Conservation (phyloP, 2,329 filamentous ascomycete species). For the Thelonectria discophora region DNA sequence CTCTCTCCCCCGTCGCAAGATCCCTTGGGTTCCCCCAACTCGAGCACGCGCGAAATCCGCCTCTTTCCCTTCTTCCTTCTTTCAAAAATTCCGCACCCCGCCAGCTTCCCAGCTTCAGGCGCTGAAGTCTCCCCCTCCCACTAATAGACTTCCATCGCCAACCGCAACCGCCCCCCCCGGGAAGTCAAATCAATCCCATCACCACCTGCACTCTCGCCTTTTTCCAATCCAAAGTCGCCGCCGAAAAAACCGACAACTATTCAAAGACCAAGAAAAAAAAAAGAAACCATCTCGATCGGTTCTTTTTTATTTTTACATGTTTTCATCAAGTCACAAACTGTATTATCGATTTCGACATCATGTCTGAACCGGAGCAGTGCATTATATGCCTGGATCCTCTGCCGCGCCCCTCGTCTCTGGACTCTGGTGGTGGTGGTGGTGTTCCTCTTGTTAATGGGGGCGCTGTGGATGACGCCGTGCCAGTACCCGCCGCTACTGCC, state of each 20-base stretch:
- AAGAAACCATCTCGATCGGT: conserved; percentile 32
- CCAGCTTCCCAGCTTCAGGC: conserved; percentile 29
- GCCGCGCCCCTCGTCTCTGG: conserved; percentile 47
- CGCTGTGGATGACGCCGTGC: conserved; percentile 36
- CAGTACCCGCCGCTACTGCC: conserved; percentile 39
- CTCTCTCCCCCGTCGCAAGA: conserved; percentile 9
- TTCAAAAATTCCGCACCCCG: conserved; percentile 34
- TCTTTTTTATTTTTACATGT: conserved; percentile 57
- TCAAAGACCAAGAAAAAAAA: neutral
- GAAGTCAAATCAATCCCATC: conserved; percentile 28
- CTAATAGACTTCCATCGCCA: conserved; percentile 44
- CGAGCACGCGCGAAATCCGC: conserved; percentile 43
- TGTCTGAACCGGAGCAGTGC: conserved; percentile 70
- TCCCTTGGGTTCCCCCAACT: conserved; percentile 36
- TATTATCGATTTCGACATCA: conserved; percentile 54
- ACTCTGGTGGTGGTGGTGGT: conserved; percentile 27
- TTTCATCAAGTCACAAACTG: conserved; percentile 50
- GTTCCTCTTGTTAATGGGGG: conserved; percentile 30
- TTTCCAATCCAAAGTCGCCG: neutral
- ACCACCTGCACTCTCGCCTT: conserved; percentile 28
- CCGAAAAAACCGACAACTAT: neutral
- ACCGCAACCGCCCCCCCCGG: conserved; percentile 26
- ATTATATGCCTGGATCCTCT: conserved; percentile 75
- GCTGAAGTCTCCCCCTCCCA: conserved; percentile 38
- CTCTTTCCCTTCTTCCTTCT: conserved; percentile 41